Percentiles rank a stretch among this genome's conserved stretches.
These are phyloP conservation scores for Alternaria arborescens DNA, from an alignment of 2,329 filamentous ascomycete genomes.

Conservation along the genomic window DNA sequence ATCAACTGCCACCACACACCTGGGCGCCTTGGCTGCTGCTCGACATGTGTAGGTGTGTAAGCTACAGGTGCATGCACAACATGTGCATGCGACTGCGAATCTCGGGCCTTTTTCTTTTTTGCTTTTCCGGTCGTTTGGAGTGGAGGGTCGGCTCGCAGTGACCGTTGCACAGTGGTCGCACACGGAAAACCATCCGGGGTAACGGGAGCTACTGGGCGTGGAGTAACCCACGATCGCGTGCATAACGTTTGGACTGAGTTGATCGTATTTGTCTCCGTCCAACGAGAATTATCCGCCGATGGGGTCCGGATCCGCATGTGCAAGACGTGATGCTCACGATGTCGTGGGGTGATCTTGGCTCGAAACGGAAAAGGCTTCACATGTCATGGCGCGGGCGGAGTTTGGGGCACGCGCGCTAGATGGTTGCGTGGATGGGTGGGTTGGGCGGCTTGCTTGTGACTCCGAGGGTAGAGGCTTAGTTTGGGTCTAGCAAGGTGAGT, in stretches of 20 bases:
- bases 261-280: neutral
- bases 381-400: constrained; percentile 2
- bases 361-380: constrained; percentile 19
- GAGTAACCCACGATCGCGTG: neutral
- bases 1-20: constrained; percentile 5
- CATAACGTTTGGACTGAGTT: neutral
- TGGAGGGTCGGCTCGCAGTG: constrained; percentile 7
- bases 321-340: constrained; percentile 17
- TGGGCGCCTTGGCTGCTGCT: constrained; percentile 6
- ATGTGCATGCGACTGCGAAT: neutral
- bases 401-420: constrained; percentile 2
- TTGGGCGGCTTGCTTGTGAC: constrained; percentile 13
- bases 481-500: constrained; percentile 8
- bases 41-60: constrained; percentile 2
- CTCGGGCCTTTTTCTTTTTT: constrained; percentile 1
- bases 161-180: neutral
- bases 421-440: neutral
- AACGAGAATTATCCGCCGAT: constrained; percentile 20
- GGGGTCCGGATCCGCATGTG: constrained; percentile 17
- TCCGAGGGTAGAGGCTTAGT: constrained; percentile 17
- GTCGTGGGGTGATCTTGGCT: constrained; percentile 20
- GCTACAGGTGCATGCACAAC: neutral
- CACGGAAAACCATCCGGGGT: constrained; percentile 20
- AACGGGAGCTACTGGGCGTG: constrained; percentile 12
- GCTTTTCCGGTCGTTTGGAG: constrained; percentile 2